These are phyloP conservation scores for Albugo laibachii DNA, from an alignment of 352 stramenopile species.

Conservation along the genomic window DNA sequence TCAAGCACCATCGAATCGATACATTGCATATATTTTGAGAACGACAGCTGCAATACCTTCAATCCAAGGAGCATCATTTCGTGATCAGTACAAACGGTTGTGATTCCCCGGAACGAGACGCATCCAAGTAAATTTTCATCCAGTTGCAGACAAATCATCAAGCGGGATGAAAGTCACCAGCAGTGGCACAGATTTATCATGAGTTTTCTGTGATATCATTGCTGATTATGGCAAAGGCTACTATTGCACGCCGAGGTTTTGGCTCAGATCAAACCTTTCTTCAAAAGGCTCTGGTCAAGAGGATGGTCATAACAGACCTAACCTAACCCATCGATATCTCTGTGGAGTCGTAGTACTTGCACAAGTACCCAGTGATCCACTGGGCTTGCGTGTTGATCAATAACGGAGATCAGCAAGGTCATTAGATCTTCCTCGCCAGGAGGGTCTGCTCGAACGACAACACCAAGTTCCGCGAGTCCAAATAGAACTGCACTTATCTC, in stretches of 20 bases:
- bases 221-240: conserved; percentile 27
- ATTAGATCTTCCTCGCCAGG: no score
- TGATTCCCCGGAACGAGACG: conserved; percentile 7
- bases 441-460: no score
- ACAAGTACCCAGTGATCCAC: no score
- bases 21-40: conserved; percentile 17
- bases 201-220: conserved; percentile 32
- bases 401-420: no score
- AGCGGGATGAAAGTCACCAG: conserved; percentile 23
- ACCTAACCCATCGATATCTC: no score
- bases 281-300: no score
- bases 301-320: no score
- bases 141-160: conserved; percentile 23
- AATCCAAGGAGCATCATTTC: conserved; percentile 16
- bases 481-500: no score
- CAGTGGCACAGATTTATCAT: conserved; percentile 17
- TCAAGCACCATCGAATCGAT: conserved; percentile 4
- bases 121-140: conserved; percentile 30
- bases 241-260: conserved; percentile 20
- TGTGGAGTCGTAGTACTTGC: no score
- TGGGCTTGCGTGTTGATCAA: no score
- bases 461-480: no score
- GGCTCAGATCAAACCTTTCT: no score
- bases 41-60: conserved; percentile 20
- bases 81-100: conserved; percentile 14